Evolutionary conservation across 805 yeast species (phyloP), one percentile per base, ranked within the genome.

Genomic region (Teunomyces kruisii): DNA sequence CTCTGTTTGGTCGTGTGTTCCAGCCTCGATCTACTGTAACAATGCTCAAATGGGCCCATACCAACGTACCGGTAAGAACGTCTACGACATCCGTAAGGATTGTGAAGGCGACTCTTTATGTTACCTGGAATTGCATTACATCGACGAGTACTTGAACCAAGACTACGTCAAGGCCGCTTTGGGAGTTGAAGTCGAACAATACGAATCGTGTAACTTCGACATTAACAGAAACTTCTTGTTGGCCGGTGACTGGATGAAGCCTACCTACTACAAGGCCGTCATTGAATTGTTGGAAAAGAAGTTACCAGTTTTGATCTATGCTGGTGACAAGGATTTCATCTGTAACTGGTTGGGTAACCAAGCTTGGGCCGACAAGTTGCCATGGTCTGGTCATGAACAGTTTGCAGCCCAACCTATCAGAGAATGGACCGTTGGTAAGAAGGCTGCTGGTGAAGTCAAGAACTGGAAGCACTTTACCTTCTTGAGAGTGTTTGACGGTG

Each of bases 271-370:
- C 57, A 65, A 61, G 59, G 61, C 63, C 32, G 88, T 92, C 32
- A 74, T 83, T 17, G 79, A 79, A 38, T 69, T 90, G 50, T 75
- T 89, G 55, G 84, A 87, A 57, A 65, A 75, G 46, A 84, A 79
- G 19, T 59, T 88, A 39, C 96, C 96, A 14, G 91, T 89, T 4
- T 76, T 90, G 58, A 79, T 88, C 49, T 90, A 89, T 56, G 96
- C 96, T n/a, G 97, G 97, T 59, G 96, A 89, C 64, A 87, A 89
- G 67, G 97, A 89, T 65, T 89, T 78, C 65, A 88, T 89, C 59
- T 89, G 96, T 69, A 89, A 89, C 72, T 89, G 96, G 94, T 74
- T 89, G 52, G 97, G 96, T 53, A 87, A 88, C 68, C 80, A 79
- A 54, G 94, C 87, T 10, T 88, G 96, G 94, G 70, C 90, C 12